These are phyloP conservation scores for Zygnema cylindricum DNA, from an alignment of 139 green algal genomes.

Conservation along the genomic window DNA sequence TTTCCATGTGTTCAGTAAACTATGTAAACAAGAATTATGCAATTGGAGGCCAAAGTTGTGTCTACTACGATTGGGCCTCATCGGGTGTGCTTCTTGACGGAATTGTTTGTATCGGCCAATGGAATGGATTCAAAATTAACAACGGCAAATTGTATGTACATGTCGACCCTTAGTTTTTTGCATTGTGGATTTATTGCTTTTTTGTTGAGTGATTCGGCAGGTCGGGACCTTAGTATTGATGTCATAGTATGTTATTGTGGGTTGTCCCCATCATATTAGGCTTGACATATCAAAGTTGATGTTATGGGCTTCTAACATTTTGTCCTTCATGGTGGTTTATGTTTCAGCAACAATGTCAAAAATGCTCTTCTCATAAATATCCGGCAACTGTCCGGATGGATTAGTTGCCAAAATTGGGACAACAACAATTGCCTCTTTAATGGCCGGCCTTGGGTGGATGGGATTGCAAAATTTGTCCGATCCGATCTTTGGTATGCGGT, in stretches of 20 bases:
- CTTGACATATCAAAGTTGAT: too few species aligned
- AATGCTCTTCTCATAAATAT: neutral
- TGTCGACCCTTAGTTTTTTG: neutral
- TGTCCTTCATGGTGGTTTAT: neutral
- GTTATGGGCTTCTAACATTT: neutral
- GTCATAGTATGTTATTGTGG: too few species aligned
- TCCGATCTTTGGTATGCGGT: neutral
- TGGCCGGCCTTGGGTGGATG: neutral
- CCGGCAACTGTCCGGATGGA: neutral
- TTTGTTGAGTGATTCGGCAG: neutral
- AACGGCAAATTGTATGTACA: conserved; percentile 23
- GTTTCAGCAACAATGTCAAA: neutral
- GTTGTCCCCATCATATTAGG: too few species aligned
- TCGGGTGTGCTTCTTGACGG: conserved; percentile 19
- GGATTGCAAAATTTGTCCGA: neutral
- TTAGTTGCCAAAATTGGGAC: conserved; percentile 23
- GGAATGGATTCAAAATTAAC: conserved; percentile 44
- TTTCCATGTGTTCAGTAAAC: too few species aligned
- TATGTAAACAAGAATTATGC: conserved; percentile 19
- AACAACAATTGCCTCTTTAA: conserved; percentile 8
- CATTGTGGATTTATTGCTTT: neutral
- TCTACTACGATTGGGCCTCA: conserved; percentile 43
- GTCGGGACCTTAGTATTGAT: too few species aligned
- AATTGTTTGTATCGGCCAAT: conserved; percentile 22
- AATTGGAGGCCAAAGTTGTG: neutral